phyloP scores from a whole-genome alignment of 2,329 filamentous ascomycete genomes.

The Arthrobotrys entomopaga region DNA sequence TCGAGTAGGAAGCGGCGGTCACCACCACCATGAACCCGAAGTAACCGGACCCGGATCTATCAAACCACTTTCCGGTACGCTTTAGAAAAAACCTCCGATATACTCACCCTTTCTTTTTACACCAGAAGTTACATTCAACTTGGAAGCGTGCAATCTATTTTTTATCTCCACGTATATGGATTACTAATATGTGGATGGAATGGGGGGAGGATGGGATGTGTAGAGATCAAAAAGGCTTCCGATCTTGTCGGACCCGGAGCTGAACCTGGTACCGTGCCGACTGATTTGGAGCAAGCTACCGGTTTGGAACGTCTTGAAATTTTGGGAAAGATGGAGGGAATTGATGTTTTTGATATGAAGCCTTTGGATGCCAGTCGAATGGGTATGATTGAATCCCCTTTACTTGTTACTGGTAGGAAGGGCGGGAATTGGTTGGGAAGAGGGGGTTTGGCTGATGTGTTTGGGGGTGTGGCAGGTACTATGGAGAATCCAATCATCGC shows the following conservation, averaged over 20 bases:
- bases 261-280: slow-evolving; percentile 82
- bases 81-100: slow-evolving; percentile 20
- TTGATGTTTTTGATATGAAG: slow-evolving; percentile 98
- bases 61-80: slow-evolving; percentile 42
- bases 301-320: slow-evolving; percentile 99
- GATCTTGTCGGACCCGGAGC: slow-evolving; percentile 89
- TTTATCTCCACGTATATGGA: background rate
- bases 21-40: slow-evolving; percentile 28
- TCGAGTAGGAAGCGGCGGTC: slow-evolving; percentile 23
- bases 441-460: background rate
- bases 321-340: slow-evolving; percentile 97
- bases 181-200: background rate
- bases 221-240: slow-evolving; percentile 83
- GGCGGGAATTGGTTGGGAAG: background rate
- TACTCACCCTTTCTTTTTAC: background rate
- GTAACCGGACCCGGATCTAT: slow-evolving; percentile 28
- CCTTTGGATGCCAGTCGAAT: slow-evolving; percentile 89
- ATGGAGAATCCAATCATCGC: slow-evolving; percentile 89
- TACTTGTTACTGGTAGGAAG: slow-evolving; percentile 23
- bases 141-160: no score
- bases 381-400: slow-evolving; percentile 67
- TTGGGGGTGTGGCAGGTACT: slow-evolving; percentile 70
- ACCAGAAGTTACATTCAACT: no score
- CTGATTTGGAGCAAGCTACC: slow-evolving; percentile 93
- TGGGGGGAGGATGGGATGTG: slow-evolving; percentile 13